phyloP scores from a whole-genome alignment of 148 eudicot genomes.

The Persicaria tinctoria region DNA sequence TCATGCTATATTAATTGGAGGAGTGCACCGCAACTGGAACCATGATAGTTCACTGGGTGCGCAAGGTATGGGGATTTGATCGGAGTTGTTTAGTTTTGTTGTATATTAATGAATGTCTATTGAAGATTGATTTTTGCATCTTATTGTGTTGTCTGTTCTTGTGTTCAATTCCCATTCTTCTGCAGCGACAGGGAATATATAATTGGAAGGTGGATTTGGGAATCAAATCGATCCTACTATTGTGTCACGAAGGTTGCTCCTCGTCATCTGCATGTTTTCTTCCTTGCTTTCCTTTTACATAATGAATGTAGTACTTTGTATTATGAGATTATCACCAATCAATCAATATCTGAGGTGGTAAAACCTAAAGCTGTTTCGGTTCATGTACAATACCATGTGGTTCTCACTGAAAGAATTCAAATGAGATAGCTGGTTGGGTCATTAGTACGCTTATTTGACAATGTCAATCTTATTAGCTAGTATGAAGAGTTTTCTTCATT shows the following conservation, averaged over 20 bases:
- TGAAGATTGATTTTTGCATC: not conserved
- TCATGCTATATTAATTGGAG: conserved; percentile 36
- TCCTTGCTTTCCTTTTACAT: not conserved
- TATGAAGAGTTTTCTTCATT: too few relatives aligned
- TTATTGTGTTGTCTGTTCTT: conserved; percentile 1
- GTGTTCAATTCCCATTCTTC: conserved; percentile 85
- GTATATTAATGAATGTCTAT: not conserved
- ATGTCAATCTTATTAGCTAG: not conserved
- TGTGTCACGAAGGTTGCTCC: conserved; percentile 85
- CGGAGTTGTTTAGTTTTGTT: not conserved
- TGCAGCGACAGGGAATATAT: conserved; percentile 95
- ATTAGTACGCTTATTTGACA: not conserved
- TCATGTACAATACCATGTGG: not conserved
- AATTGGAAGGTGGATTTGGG: conserved; percentile 90
- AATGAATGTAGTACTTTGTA: not conserved
- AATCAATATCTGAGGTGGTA: not conserved
- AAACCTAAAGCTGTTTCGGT: not conserved
- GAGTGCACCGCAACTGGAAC: conserved; percentile 38
- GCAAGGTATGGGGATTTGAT: conserved; percentile 34
- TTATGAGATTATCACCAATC: not conserved
- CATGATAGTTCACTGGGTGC: conserved; percentile 54
- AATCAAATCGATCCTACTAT: conserved; percentile 64
- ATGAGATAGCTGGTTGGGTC: not conserved
- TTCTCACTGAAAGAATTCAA: not conserved
- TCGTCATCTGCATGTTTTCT: not conserved